Evolutionary conservation across 805 yeast species (phyloP), one percentile per base, ranked within the genome.

Genomic region (Brettanomyces bruxellensis): DNA sequence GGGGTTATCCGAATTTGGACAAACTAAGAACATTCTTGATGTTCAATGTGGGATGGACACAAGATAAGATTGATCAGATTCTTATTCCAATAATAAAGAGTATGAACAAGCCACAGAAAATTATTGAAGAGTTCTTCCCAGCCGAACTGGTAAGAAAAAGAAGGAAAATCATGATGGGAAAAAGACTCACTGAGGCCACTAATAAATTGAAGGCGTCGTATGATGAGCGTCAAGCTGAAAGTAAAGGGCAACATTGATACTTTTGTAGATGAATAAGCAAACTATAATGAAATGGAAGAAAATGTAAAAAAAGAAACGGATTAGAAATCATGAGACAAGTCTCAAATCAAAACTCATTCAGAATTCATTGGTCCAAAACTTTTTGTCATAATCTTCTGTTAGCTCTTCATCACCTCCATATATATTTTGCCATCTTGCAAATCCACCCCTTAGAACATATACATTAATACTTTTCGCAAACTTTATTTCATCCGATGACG

Each of bases 1-100:
- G 99, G 99, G 98, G 97, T 0, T 66, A 70, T 2, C 96, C 97
- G 0, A 88, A 86, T 59, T 64, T 90, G 48, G 97, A 89, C 55
- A 79, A 78, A 52, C 67, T 93, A 44, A 67, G 97, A 30, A 70
- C 77, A 1, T 90, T 76, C 54, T 68, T 93, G 61, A 76, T 75
- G 74, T 69, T 66, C 41, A 78, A 78, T 40, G 79, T 89, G 7
- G 89, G 90, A 3, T 95, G 99, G 97, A 67, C 75, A 3, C 79
- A 79, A 55, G 80, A 73, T 7, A 73, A 78, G 48, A 82, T 87
- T 3, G 95, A 91, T 57, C 90, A 86, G 56, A 81, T 89, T 3
- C 67, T 93, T 59, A 72, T 90, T 18, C 99, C 99, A 3, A 75
- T 93, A 46, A 82, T 93, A 14, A 75, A 81, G 54, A 89, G 83